These are phyloP conservation scores for Scheffersomyces segobiensis DNA, from an alignment of 1,139 yeast species.

Conservation along the genomic window DNA sequence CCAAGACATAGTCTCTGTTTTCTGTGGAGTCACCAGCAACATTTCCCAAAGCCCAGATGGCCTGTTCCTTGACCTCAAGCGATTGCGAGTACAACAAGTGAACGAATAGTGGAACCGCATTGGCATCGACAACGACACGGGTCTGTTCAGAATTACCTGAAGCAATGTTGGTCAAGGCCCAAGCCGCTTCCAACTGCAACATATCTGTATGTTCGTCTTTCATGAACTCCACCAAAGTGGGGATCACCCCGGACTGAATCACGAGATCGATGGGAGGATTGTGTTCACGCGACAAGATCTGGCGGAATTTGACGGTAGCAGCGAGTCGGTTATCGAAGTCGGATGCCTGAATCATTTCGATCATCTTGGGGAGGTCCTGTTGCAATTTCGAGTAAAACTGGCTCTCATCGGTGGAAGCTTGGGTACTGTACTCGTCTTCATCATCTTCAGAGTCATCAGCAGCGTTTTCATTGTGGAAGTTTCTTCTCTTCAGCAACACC, in stretches of 20 bases:
- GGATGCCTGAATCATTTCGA: slow-evolving; percentile 73
- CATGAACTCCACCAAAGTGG: slow-evolving; percentile 86
- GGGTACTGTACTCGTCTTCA: slow-evolving; percentile 47
- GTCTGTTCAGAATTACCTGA: slow-evolving; percentile 95
- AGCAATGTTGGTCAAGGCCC: slow-evolving; percentile 98
- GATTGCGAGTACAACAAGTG: slow-evolving; percentile 77
- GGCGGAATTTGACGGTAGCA: slow-evolving; percentile 92
- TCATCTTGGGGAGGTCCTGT: slow-evolving; percentile 82
- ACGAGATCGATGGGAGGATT: slow-evolving; percentile 98
- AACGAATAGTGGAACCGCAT: slow-evolving; percentile 92
- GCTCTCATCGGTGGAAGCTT: slow-evolving; percentile 42
- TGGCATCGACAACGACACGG: slow-evolving; percentile 83
- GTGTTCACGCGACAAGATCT: slow-evolving; percentile 88
- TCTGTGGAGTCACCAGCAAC: slow-evolving; percentile 96
- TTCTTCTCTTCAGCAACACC: slow-evolving; percentile 89
- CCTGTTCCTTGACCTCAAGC: slow-evolving; percentile 94
- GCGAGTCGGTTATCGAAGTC: slow-evolving; percentile 81
- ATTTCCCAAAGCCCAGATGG: slow-evolving; percentile 98
- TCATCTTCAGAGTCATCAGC: slow-evolving; percentile 46
- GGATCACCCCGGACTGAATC: slow-evolving; percentile 90
- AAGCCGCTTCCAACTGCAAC: slow-evolving; percentile 96
- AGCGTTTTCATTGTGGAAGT: slow-evolving; percentile 44
- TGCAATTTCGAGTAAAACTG: slow-evolving; percentile 60
- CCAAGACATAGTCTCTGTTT: slow-evolving; percentile 85
- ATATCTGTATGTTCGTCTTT: slow-evolving; percentile 74